Evolutionary conservation across 139 green algal genomes (phyloP), one percentile per base, ranked within the genome.

Genomic region (Picochlorum sp.): DNA sequence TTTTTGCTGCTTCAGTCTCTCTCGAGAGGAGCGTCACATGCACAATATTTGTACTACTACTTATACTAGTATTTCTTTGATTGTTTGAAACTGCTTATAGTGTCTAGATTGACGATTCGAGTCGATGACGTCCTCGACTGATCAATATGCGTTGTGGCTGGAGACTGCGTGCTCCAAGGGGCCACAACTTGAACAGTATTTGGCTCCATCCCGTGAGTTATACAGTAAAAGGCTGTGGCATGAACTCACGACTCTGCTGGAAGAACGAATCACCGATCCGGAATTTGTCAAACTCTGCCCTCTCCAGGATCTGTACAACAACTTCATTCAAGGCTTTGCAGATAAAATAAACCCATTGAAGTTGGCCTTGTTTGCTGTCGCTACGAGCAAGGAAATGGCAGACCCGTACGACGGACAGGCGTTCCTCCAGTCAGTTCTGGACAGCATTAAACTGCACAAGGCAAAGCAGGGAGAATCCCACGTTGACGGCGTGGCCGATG

Each of bases 171-270:
- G 47, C 47, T 58, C 52, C 3, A 50, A 85, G 51, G 51, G 69
- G 18, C 87, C 86, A 2, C 72, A 80, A 16, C 56, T 86, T 3
- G 70, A 72, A 16, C 65, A 77, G 15, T 68, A 82, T 15, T 62
- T 91, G 8, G 56, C 70, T 10, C 73, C 88, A 26, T 74, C 91
- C 2, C 70, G 66, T 5, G 81, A 76, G 18, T 76, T 96, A 14
- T 95, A 97, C 63, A 62, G 94, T 58, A 64, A 80, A 8, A 97
- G 95, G 82, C 78, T 99, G 38, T 99, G 94, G 94, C 94, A 99
- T 72, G 85, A 97, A 79, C 80, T 99, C 6, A 97, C 92, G 1
- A 51, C 91, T 2, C 85, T 87, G 49, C 65, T 98, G 11, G 89
- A 98, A 56, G 70, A 75, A 16, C 66, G 62, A 49, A 64, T 71